These are phyloP conservation scores for Phialocephala subalpina DNA, from an alignment of 2,329 filamentous ascomycete species.

Conservation along the genomic window DNA sequence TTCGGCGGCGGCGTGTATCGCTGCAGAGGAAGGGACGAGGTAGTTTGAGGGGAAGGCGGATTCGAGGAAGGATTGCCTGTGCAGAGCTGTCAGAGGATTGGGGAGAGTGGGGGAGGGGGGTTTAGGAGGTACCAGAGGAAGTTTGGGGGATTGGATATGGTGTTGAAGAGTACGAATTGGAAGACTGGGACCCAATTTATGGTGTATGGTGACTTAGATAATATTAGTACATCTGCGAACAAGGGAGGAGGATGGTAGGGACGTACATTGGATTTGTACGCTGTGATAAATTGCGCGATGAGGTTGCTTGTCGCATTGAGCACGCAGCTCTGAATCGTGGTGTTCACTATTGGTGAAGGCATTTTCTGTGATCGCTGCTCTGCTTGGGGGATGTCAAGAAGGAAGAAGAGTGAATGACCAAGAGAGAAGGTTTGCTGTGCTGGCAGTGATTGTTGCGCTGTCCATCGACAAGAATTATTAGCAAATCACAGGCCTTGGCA, in stretches of 20 bases:
- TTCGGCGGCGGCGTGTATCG: conserved; percentile 49
- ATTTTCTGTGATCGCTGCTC: conserved; percentile 22
- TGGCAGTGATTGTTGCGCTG: not conserved
- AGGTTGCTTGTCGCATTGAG: conserved; percentile 75
- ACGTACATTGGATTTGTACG: conserved; percentile 66
- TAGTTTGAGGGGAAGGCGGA: conserved; percentile 72
- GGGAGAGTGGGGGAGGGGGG: not conserved
- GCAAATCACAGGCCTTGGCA: not conserved
- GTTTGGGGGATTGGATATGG: conserved; percentile 82
- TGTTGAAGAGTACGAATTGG: conserved; percentile 78
- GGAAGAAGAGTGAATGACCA: not conserved
- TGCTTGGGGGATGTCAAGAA: not conserved
- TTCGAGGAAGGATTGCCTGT: conserved; percentile 81
- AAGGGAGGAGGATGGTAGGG: not conserved
- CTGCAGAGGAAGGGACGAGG: conserved; percentile 51
- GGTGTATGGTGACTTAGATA: conserved; percentile 60
- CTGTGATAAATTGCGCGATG: conserved; percentile 74
- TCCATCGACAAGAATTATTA: not conserved
- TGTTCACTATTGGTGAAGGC: conserved; percentile 60
- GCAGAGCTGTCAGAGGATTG: conserved; percentile 26
- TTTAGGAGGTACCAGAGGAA: conserved; percentile 72
- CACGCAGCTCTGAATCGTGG: conserved; percentile 70
- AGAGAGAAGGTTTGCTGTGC: not conserved
- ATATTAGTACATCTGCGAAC: conserved; percentile 20
- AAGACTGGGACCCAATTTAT: conserved; percentile 74